Evolutionary conservation across 345 rosid species (phyloP), one percentile per base, ranked within the genome.

Genomic region (Theobroma cacao): DNA sequence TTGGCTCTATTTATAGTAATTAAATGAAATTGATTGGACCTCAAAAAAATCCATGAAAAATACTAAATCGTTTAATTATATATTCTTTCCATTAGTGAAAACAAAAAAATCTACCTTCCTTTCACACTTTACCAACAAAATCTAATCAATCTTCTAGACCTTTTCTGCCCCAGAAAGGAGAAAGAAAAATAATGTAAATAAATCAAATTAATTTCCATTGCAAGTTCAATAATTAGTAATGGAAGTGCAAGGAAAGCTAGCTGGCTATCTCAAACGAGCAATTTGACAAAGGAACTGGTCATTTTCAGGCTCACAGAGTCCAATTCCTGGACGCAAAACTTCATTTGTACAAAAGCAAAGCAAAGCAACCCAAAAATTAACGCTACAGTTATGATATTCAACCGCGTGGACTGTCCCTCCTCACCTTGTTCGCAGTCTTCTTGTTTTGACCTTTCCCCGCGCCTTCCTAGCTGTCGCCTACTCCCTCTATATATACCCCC

Each of bases 381-480:
- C 33, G 0, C 33, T 67, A 24, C 34, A 13, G 18, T 43, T 43
- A n/a, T 68, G 34, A 66, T 40, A 22, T 68, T 47, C n/a, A 59
- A 48, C 74, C 74, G 74, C 74, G 74, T 48, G 59, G 41, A 70
- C 55, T n/a, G n/a, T n/a, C n/a, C n/a, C n/a, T 43, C 2, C 11
- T 20, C 7, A 7, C 26, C 22, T 4, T n/a, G 7, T 20, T 53
- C 28, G 52, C 17, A 26, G 30, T 12, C 50, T 66, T 40, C 33
- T 12, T 26, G 12, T 7, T 22, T 62, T 66, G n/a, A 5, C 71
- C 48, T 64, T 18, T n/a, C 55, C 36, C 12, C 34, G 9, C 4
- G 0, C 55, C 26, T 68, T 68, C 55, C 52, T 24, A 17, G 28
- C 48, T 1, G 5, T 14, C 33, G 11, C 26, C 30, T 4, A n/a